Conservation (phyloP, 495 filamentous ascomycete genomes). For the Rostrohypoxylon terebratum region DNA sequence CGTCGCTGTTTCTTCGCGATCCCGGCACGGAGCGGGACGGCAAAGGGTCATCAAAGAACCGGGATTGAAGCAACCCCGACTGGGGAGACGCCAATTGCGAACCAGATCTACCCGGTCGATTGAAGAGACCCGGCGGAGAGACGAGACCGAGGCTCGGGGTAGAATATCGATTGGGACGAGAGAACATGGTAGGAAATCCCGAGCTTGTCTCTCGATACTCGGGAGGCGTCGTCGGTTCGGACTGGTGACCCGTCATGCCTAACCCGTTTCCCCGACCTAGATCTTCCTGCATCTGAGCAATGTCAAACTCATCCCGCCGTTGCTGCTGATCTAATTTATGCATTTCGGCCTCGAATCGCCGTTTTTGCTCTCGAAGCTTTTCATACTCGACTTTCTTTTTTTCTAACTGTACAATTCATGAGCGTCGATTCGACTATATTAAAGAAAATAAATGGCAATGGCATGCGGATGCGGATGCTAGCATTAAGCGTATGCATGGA, state of each 20-base stretch:
- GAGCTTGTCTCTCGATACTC: constrained; percentile 80
- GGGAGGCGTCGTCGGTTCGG: constrained; percentile 96
- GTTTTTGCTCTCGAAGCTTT: constrained; percentile 82
- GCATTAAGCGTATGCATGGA: constrained; percentile 17
- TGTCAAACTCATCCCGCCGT: constrained; percentile 81
- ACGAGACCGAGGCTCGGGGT: constrained; percentile 79
- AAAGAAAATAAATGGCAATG: constrained; percentile 20
- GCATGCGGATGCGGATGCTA: constrained; percentile 17
- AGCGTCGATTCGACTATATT: constrained; percentile 36
- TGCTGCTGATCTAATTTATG: constrained; percentile 84
- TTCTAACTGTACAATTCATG: constrained; percentile 73
- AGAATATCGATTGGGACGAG: constrained; percentile 84
- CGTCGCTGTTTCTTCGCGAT: constrained; percentile 85
- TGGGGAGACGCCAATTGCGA: constrained; percentile 74
- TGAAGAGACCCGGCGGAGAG: constrained; percentile 81
- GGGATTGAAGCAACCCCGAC: constrained; percentile 62
- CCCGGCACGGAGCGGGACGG: constrained; percentile 88
- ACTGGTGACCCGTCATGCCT: constrained; percentile 73
- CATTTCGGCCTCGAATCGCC: constrained; percentile 88
- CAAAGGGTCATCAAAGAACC: constrained; percentile 67
- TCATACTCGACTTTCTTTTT: constrained; percentile 92
- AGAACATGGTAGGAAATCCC: constrained; percentile 76
- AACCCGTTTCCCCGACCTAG: constrained; percentile 62
- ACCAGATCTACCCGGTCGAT: constrained; percentile 76
- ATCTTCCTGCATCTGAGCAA: constrained; percentile 82